Conservation (phyloP, 1,139 yeast species). For the Magnusiomyces fungicola region DNA sequence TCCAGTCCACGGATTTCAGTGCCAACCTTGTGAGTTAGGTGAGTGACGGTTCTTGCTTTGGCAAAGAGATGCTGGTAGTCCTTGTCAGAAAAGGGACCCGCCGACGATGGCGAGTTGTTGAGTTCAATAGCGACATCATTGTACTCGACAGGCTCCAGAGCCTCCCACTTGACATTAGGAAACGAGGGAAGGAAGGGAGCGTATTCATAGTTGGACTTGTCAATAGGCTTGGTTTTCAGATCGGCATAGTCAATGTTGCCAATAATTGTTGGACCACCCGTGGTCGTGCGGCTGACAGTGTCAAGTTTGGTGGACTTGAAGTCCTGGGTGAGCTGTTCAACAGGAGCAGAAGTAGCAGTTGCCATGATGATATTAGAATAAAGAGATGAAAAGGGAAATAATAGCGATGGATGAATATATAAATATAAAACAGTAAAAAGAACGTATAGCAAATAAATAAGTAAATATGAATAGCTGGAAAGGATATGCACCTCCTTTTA, state of each 20-base stretch:
- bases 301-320: too few species aligned
- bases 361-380: too few species aligned
- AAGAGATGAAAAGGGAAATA: too few species aligned
- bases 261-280: too few species aligned
- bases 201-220: conserved; percentile 21
- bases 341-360: too few species aligned
- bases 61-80: conserved; percentile 45
- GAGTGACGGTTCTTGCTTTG: conserved; percentile 33
- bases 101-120: conserved; percentile 19
- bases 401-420: too few species aligned
- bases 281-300: too few species aligned
- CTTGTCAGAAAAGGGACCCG: conserved; percentile 4
- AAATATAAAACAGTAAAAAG: too few species aligned
- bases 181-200: conserved; percentile 25
- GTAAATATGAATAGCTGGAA: too few species aligned
- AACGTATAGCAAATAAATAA: too few species aligned
- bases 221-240: background rate
- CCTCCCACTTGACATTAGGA: conserved; percentile 29
- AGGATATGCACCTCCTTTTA: too few species aligned
- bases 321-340: too few species aligned
- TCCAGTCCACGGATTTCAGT: conserved; percentile 55
- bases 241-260: background rate
- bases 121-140: conserved; percentile 17
- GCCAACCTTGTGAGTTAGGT: conserved; percentile 59
- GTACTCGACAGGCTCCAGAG: conserved; percentile 22